These are phyloP conservation scores for Mycena metata DNA, from an alignment of 768 basidiomycete species.

Conservation along the genomic window DNA sequence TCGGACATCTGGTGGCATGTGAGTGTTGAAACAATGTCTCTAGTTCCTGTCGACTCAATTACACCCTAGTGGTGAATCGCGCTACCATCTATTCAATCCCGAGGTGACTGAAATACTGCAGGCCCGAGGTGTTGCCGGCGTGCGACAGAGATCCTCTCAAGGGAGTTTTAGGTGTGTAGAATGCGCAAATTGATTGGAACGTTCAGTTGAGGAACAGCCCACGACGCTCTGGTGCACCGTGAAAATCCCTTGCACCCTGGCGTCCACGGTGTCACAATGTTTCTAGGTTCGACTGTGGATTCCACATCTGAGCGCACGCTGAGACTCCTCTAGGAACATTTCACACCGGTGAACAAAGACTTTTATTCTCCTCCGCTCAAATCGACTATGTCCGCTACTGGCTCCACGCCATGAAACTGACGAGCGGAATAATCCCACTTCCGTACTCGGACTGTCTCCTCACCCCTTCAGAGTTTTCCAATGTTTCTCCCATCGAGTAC, in stretches of 20 bases:
- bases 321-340: conserved; percentile 66
- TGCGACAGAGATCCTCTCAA: conserved; percentile 75
- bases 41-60: not conserved
- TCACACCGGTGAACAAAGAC: conserved; percentile 78
- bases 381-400: conserved; percentile 70
- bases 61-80: conserved; percentile 13
- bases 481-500: conserved; percentile 71
- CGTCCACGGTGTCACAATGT: conserved; percentile 77
- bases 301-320: not conserved
- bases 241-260: conserved; percentile 81
- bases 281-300: conserved; percentile 64
- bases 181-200: not conserved
- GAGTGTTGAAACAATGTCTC: conserved; percentile 23
- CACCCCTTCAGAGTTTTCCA: conserved; percentile 67
- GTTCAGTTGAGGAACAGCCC: conserved; percentile 53
- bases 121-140: conserved; percentile 69
- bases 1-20: conserved; percentile 91
- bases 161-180: conserved; percentile 67
- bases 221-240: conserved; percentile 76
- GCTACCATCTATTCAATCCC: not conserved
- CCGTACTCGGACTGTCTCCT: conserved; percentile 86
- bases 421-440: conserved; percentile 73
- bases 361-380: conserved; percentile 86
- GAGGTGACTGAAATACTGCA: conserved; percentile 44
- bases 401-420: conserved; percentile 81